These are phyloP conservation scores for Trichosporon ovoides DNA, from an alignment of 1,284 basidiomycete genomes.

Conservation along the genomic window DNA sequence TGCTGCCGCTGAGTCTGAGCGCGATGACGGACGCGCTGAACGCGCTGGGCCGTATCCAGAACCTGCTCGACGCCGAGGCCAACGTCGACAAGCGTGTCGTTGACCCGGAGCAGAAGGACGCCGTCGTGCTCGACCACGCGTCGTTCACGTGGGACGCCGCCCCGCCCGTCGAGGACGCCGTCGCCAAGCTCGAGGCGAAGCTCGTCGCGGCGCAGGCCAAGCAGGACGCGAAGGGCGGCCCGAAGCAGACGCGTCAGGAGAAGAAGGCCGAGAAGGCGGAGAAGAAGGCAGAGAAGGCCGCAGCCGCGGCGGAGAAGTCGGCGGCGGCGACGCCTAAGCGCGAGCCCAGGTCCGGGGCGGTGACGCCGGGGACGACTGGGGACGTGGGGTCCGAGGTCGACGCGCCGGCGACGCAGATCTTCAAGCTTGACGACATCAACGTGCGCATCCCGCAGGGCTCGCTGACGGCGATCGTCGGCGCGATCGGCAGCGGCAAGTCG, in stretches of 20 bases:
- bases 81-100: slow-evolving; percentile 56
- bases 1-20: slow-evolving; percentile 65
- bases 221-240: slow-evolving; percentile 9
- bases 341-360: slow-evolving; percentile 18
- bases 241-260: slow-evolving; percentile 4
- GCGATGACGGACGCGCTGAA: slow-evolving; percentile 72
- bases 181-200: slow-evolving; percentile 42
- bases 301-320: slow-evolving; percentile 1
- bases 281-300: slow-evolving; percentile 25
- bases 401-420: no score
- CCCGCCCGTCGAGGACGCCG: slow-evolving; percentile 55
- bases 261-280: slow-evolving; percentile 32
- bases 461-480: slow-evolving; percentile 72
- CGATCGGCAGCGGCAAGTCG: slow-evolving; percentile 65
- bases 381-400: no score
- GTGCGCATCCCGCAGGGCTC: slow-evolving; percentile 65
- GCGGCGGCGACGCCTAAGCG: neutral
- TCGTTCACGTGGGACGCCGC: slow-evolving; percentile 77
- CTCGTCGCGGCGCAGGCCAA: slow-evolving; percentile 27
- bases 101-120: slow-evolving; percentile 54
- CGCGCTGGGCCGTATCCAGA: slow-evolving; percentile 63
- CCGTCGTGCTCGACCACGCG: slow-evolving; percentile 61
- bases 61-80: slow-evolving; percentile 72
- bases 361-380: slow-evolving; percentile 27
- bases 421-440: slow-evolving; percentile 59